Base-by-base conservation (phyloP, 2,329 filamentous ascomycete genomes). In the Phyllosticta capitalensis region DNA sequence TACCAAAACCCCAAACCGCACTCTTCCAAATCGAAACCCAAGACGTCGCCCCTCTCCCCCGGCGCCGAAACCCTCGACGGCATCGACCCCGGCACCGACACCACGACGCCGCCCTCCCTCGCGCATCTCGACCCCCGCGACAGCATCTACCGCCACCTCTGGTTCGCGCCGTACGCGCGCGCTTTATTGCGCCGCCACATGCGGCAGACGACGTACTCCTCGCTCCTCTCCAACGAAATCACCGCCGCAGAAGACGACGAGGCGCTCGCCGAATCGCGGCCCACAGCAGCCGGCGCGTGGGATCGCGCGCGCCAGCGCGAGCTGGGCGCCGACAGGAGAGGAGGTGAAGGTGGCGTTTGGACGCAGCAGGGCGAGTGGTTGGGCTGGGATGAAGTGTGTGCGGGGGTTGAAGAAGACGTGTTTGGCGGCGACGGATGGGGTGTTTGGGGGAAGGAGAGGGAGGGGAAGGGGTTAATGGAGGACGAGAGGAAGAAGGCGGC, bases 261-360 rank as follows among this genome's bases (percentile, higher is more conserved):
- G 52, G 33, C 22, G 12, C n/a, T 5, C 19, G 49, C 49, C 24
- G 24, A 26, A 7, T 26, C 24, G 24, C 24, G 7, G 9, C 33
- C 30, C 30, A 17, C 14, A 20, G 30, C 12, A 1, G 49, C 49
- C 7, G 24, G 14, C 6, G 19, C 10, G 2, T 45, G 49, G 20
- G 24, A 24, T n/a, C 21, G 10, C n/a, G 10, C 17, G 0, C 56
- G 45, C 48, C 24, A 24, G 14, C 45, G 26, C 49, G 55, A 50
- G 28, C 53, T 49, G 33, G 30, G 22, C 21, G 26, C 21, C 30
- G 77, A 82, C 63, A 66, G 71, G 58, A 74, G 79, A 14, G 80
- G 79, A 9, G 80, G 80, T 0, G 73, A 72, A n/a, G 79, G 80
- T 2, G 81, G 80, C 7, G 68, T 81, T 3, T 83, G 81, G 81